phyloP scores from a whole-genome alignment of 2,329 filamentous ascomycete species.

The Cladosporium halotolerans region DNA sequence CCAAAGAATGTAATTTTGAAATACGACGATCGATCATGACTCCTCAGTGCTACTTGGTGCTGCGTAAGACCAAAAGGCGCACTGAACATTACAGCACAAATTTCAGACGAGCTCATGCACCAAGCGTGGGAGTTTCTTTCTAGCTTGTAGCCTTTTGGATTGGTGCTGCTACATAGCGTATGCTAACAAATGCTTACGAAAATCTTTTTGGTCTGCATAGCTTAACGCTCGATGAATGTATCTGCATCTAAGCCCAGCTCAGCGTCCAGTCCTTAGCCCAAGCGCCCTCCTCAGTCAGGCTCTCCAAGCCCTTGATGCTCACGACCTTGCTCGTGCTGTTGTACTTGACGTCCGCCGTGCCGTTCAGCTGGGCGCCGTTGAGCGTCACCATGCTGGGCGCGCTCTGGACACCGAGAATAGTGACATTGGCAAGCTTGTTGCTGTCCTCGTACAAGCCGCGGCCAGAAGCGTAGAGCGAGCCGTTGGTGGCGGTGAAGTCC shows the following conservation, averaged over 20 bases:
- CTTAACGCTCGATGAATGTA: no score
- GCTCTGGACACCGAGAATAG: constrained; percentile 51
- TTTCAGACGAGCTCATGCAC: no score
- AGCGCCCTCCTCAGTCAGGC: constrained; percentile 46
- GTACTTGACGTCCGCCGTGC: constrained; percentile 37
- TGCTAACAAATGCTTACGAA: no score
- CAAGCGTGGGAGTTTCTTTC: no score
- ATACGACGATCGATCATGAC: no score
- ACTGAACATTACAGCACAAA: no score
- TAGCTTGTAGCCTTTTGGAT: no score
- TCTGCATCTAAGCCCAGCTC: constrained; percentile 17
- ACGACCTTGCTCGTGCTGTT: constrained; percentile 45
- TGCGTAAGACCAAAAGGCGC: no score
- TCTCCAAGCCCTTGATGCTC: constrained; percentile 45
- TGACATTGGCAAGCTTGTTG: constrained; percentile 57
- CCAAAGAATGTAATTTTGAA: no score
- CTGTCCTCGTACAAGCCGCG: constrained; percentile 50
- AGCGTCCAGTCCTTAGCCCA: constrained; percentile 54
- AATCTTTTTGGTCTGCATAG: no score
- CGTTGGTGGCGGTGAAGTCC: constrained; percentile 34
- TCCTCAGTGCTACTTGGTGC: no score
- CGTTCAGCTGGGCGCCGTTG: constrained; percentile 32
- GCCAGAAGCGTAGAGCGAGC: constrained; percentile 44
- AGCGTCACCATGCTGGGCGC: constrained; percentile 43
- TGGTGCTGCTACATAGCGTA: no score